A percentile compares a stretch with the other conserved stretches of the same genome.
phyloP scores from a whole-genome alignment of 2,329 filamentous ascomycete genomes.

The Talaromyces sp. region DNA sequence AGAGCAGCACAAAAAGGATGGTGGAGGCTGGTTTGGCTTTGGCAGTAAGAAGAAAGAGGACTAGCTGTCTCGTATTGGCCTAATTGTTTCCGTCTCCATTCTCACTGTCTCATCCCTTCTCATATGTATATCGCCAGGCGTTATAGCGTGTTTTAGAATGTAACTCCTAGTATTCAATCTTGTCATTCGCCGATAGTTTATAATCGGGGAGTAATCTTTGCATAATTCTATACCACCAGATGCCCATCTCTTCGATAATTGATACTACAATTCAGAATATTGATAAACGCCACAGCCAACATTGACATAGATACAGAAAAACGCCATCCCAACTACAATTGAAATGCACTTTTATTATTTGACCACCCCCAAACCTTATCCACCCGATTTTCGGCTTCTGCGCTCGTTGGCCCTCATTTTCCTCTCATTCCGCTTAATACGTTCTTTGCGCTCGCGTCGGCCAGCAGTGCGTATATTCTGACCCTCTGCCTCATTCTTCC shows the following conservation, averaged over 20 bases:
- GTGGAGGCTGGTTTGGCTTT: slow-evolving; percentile 11
- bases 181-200: not conserved
- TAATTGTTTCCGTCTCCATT: not conserved
- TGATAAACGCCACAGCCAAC: not conserved
- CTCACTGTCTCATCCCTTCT: not conserved
- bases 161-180: not conserved
- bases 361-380: slow-evolving; percentile 2
- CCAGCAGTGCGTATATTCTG: slow-evolving; percentile 62
- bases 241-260: not conserved
- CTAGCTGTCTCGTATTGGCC: not conserved
- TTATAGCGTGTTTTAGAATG: not conserved
- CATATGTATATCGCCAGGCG: not conserved
- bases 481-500: slow-evolving; percentile 62
- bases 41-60: slow-evolving; percentile 13
- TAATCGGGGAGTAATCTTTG: too few species aligned
- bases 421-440: slow-evolving; percentile 59
- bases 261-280: not conserved
- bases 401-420: slow-evolving; percentile 63
- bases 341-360: slow-evolving; percentile 9
- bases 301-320: not conserved
- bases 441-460: slow-evolving; percentile 63
- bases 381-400: slow-evolving; percentile 34
- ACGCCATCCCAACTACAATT: slow-evolving; percentile 2
- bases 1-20: slow-evolving; percentile 19
- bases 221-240: too few species aligned